These are phyloP conservation scores for Talaromyces sp. DNA, from an alignment of 2,329 filamentous ascomycete species.

Conservation along the genomic window DNA sequence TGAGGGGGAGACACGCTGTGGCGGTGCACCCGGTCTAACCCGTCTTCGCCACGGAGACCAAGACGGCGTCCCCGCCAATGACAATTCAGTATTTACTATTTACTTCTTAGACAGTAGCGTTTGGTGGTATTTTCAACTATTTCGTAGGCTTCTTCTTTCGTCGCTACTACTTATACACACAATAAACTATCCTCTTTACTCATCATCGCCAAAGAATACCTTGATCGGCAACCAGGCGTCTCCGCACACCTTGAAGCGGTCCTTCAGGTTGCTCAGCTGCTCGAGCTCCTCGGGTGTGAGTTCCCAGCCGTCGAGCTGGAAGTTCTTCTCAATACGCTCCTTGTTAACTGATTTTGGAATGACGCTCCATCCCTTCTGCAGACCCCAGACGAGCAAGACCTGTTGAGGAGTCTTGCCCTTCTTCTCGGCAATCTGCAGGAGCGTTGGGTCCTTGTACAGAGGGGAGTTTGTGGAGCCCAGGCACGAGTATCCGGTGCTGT, in stretches of 20 bases:
- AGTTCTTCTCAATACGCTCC: constrained; percentile 70
- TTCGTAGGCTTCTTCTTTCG: neutral
- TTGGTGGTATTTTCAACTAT: neutral
- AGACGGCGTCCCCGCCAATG: neutral
- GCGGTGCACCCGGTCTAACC: constrained; percentile 10
- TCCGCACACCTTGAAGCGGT: constrained; percentile 77
- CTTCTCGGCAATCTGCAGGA: constrained; percentile 51
- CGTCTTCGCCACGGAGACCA: constrained; percentile 2
- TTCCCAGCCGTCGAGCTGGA: constrained; percentile 67
- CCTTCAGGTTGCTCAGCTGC: constrained; percentile 61
- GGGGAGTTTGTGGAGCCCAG: constrained; percentile 52
- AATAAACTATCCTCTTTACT: constrained; percentile 44
- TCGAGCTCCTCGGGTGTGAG: constrained; percentile 68
- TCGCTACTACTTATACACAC: neutral
- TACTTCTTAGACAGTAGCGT: neutral
- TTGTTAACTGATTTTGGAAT: constrained; percentile 80
- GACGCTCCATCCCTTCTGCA: constrained; percentile 74
- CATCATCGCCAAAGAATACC: constrained; percentile 80
- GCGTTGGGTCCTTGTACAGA: constrained; percentile 48
- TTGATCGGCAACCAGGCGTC: constrained; percentile 66
- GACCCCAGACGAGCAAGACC: constrained; percentile 63
- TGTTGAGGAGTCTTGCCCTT: constrained; percentile 52
- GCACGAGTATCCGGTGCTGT: constrained; percentile 52
- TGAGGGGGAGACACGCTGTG: constrained; percentile 8
- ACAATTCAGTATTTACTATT: neutral